Conservation (phyloP, 768 basidiomycete species). For the Russula olivacea region DNA sequence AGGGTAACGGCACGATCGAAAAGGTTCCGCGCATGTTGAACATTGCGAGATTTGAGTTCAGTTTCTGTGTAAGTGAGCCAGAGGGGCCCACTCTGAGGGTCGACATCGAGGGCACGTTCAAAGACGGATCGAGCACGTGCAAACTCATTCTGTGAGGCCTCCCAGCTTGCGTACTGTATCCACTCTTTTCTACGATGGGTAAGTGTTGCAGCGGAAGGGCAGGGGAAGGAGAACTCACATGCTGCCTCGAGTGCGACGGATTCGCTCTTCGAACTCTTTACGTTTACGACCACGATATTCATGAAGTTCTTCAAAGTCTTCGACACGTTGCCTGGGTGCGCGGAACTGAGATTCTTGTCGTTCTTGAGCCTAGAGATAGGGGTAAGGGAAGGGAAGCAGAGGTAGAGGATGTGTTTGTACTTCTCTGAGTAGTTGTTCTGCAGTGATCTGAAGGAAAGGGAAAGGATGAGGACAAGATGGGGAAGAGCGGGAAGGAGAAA, state of each 20-base stretch:
- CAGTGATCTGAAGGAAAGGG: constrained; percentile 67
- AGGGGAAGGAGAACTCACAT: constrained; percentile 46
- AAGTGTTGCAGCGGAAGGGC: constrained; percentile 7
- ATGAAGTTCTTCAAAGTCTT: constrained; percentile 87
- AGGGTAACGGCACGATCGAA: constrained; percentile 97
- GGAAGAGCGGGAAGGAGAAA: constrained; percentile 10
- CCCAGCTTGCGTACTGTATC: constrained; percentile 84
- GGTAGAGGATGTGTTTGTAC: constrained; percentile 35
- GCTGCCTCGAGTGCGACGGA: constrained; percentile 70
- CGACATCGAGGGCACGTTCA: constrained; percentile 95
- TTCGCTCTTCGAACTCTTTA: constrained; percentile 91
- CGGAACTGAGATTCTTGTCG: constrained; percentile 88
- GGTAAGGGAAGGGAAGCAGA: background rate
- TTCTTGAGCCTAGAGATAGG: constrained; percentile 77
- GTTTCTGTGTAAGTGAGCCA: constrained; percentile 96
- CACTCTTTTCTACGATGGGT: constrained; percentile 63
- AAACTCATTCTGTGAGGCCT: constrained; percentile 95
- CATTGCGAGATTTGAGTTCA: constrained; percentile 97
- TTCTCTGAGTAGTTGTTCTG: constrained; percentile 96
- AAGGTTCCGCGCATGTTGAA: constrained; percentile 93
- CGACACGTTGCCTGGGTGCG: constrained; percentile 91
- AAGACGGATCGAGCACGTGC: constrained; percentile 92
- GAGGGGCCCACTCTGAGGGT: constrained; percentile 80
- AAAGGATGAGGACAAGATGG: constrained; percentile 19
- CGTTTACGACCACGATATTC: constrained; percentile 91